A percentile compares a stretch with the other conserved stretches of the same genome.
phyloP scores from a whole-genome alignment of 129 eudicot species.

The Helianthus annuus region DNA sequence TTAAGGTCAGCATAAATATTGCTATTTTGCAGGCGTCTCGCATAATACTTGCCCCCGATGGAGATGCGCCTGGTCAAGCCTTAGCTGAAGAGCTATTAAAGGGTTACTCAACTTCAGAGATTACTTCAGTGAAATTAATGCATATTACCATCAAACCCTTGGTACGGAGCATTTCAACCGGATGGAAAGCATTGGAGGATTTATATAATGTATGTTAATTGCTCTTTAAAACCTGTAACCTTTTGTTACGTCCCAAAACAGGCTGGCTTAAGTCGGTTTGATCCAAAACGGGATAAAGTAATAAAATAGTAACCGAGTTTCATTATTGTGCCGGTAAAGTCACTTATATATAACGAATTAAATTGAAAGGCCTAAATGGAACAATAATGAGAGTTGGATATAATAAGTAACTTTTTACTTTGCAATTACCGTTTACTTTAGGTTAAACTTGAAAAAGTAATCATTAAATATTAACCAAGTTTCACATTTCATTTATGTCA shows the following conservation, averaged over 20 bases:
- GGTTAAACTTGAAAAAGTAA: too few species aligned
- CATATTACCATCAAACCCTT: constrained; percentile 76
- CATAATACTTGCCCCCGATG: constrained; percentile 89
- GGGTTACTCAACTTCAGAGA: constrained; percentile 79
- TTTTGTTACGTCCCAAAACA: neutral
- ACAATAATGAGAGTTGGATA: too few species aligned
- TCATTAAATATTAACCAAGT: too few species aligned
- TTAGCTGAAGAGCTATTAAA: constrained; percentile 90
- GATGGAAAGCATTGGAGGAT: constrained; percentile 75
- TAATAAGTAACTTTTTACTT: too few species aligned
- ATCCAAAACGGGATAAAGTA: neutral
- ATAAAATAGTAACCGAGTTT: too few species aligned
- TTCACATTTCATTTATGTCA: too few species aligned
- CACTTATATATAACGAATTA: too few species aligned
- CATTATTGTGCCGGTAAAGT: too few species aligned
- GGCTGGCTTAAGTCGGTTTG: neutral
- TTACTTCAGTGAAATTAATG: constrained; percentile 70
- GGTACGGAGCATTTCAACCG: constrained; percentile 77
- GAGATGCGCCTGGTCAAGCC: constrained; percentile 90
- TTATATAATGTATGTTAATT: constrained; percentile 67
- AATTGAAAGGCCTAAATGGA: too few species aligned
- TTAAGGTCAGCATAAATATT: constrained; percentile 8
- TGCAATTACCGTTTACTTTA: too few species aligned
- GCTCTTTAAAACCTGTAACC: neutral
- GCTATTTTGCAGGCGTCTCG: constrained; percentile 70